Evolutionary conservation across 176 grass and related monocot species (phyloP).

Genomic region (Oryza nivara): DNA sequence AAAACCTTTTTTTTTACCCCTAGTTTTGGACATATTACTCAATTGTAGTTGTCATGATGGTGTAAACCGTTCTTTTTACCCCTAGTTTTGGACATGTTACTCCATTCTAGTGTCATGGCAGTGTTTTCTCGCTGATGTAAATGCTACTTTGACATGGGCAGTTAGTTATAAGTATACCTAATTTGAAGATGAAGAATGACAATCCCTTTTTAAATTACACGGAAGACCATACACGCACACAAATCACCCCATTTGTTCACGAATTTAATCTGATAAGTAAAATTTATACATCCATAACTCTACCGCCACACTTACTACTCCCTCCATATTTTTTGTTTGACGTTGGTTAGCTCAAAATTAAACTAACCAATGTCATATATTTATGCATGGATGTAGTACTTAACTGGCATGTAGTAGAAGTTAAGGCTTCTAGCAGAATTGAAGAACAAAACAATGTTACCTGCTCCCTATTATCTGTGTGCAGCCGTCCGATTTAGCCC

Average conservation of each 20-base stretch:
- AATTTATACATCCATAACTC: background rate
- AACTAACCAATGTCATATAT: too few species aligned
- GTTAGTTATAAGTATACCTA: background rate
- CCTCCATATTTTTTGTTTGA: too few species aligned
- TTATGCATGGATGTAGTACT: too few species aligned
- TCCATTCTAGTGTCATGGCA: too few species aligned
- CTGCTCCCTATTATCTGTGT: background rate
- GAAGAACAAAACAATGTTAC: background rate
- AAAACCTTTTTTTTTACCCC: background rate
- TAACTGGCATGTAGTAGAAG: too few species aligned
- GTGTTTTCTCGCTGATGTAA: background rate
- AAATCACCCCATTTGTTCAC: background rate
- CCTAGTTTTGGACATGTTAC: too few species aligned
- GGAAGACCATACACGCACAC: background rate
- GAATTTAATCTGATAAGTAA: background rate
- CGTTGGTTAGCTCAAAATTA: too few species aligned
- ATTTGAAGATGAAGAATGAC: background rate
- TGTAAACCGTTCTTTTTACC: too few species aligned
- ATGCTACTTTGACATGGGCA: background rate
- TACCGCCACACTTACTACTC: too few species aligned
- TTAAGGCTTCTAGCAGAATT: background rate
- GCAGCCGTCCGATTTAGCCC: background rate
- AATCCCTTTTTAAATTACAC: background rate
- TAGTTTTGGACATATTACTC: background rate
- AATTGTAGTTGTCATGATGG: background rate